Evolutionary conservation across 2,329 filamentous ascomycete genomes (phyloP).

Genomic region (Xylaria sp.): DNA sequence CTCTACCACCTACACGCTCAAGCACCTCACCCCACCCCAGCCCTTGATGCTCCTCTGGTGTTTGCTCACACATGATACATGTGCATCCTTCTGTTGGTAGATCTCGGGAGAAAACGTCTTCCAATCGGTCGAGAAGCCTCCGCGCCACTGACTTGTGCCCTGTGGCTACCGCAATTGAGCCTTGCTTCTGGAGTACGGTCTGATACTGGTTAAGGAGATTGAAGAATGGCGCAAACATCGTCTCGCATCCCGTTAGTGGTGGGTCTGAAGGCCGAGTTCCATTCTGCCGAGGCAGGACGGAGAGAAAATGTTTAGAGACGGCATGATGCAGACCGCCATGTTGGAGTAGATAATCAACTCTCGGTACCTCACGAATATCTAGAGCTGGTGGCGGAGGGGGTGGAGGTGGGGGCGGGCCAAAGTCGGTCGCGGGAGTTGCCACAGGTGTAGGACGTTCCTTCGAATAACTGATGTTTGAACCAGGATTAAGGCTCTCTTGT

Average conservation of each 20-base stretch:
- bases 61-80: slow-evolving; percentile 82
- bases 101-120: slow-evolving; percentile 93
- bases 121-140: slow-evolving; percentile 85
- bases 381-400: slow-evolving; percentile 77
- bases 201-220: slow-evolving; percentile 87
- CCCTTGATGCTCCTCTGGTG: slow-evolving; percentile 71
- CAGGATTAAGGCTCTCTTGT: slow-evolving; percentile 52
- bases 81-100: slow-evolving; percentile 86
- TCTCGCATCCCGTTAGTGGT: slow-evolving; percentile 73
- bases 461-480: slow-evolving; percentile 50
- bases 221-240: slow-evolving; percentile 84
- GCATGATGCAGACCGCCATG: slow-evolving; percentile 81
- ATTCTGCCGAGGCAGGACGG: slow-evolving; percentile 67
- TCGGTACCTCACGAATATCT: slow-evolving; percentile 75
- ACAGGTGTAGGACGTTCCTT: slow-evolving; percentile 54
- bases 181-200: slow-evolving; percentile 81
- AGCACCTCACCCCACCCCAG: slow-evolving; percentile 96
- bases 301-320: slow-evolving; percentile 78
- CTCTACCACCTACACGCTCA: slow-evolving; percentile 88
- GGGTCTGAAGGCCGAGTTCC: slow-evolving; percentile 69
- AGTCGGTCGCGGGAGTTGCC: slow-evolving; percentile 55
- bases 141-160: slow-evolving; percentile 95
- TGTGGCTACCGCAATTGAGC: slow-evolving; percentile 92
- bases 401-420: slow-evolving; percentile 59
- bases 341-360: slow-evolving; percentile 91